Base-by-base conservation (phyloP, 2,329 filamentous ascomycete species). In the Dendryphion nanum region DNA sequence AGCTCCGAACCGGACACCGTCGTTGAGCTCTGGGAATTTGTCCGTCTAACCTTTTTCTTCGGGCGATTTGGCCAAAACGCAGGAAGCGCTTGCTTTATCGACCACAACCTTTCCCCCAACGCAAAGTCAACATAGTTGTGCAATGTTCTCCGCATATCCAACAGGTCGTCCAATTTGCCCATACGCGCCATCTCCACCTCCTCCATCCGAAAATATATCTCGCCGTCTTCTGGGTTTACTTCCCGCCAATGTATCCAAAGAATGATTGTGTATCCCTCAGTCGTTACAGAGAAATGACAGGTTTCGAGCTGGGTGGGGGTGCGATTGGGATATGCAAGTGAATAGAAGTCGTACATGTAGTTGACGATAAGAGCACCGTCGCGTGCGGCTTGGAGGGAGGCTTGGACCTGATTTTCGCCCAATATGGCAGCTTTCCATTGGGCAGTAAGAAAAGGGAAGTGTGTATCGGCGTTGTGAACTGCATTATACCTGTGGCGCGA, bases 311-410 rank as follows among this genome's bases (percentile, higher is more conserved):
- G 44, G 19, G 42, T 39, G 12, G 45, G 42, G 19, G 16, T 6
- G 32, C 39, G 43, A 28, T 41, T 19, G 24, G 45, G 41, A 35
- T 47, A 46, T 18, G 45, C 43, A 41, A 40, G 33, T 31, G 29
- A 33, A 29, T 48, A 47, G 33, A 51, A 48, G 5, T 47, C 16
- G 38, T 46, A 38, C 38, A 48, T 40, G 36, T 46, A 46, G 35
- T 46, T 48, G 21, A 50, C 42, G 16, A 50, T 44, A 30, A 42
- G 37, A 28, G 45, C 35, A 17, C 45, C 42, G 30, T 48, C 40
- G 38, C 47, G 45, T 21, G 45, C 42, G 31, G 40, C 45, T 40
- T 50, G 38, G 21, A 45, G 26, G 18, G 36, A 40, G 15, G 48
- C 38, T 29, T 51, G 15, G 30, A 42, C 29, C 30, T 44, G 33